Conservation (phyloP, 2,329 filamentous ascomycete genomes). For the Colletotrichum tropicicola region DNA sequence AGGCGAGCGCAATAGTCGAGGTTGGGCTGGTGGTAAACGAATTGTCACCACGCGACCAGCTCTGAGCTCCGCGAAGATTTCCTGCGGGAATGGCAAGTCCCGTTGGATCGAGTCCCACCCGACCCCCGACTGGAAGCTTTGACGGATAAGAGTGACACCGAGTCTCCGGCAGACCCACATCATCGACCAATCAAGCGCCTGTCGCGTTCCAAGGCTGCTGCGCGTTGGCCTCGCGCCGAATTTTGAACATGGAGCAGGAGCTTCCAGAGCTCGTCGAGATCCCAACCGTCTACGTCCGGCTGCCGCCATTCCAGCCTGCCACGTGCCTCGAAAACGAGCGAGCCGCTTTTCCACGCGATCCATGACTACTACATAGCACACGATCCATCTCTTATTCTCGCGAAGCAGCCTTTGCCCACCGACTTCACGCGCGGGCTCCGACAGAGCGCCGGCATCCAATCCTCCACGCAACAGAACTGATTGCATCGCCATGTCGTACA, state of each 20-base stretch:
- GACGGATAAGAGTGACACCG: conserved; percentile 26
- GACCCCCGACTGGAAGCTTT: background rate
- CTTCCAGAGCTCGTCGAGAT: background rate
- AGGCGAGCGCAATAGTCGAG: background rate
- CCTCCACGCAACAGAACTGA: background rate
- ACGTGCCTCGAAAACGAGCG: no score
- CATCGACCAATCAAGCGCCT: conserved; percentile 13
- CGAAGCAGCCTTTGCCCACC: background rate
- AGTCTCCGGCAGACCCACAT: background rate
- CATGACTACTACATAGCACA: background rate
- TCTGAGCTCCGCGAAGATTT: background rate
- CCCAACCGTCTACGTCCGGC: no score
- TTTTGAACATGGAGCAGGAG: conserved; percentile 24
- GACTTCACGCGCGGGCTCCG: background rate
- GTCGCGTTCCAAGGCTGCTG: conserved; percentile 26
- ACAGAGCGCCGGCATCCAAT: background rate
- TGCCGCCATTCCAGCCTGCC: background rate
- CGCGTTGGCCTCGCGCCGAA: conserved; percentile 30
- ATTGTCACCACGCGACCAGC: background rate
- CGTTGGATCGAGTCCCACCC: background rate
- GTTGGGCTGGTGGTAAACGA: background rate
- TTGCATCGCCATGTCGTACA: conserved; percentile 60
- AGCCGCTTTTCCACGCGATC: no score
- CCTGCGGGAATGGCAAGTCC: background rate
- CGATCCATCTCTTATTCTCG: background rate